Base-by-base conservation (phyloP, 345 rosid genomes). In the Cochlearia excelsa region DNA sequence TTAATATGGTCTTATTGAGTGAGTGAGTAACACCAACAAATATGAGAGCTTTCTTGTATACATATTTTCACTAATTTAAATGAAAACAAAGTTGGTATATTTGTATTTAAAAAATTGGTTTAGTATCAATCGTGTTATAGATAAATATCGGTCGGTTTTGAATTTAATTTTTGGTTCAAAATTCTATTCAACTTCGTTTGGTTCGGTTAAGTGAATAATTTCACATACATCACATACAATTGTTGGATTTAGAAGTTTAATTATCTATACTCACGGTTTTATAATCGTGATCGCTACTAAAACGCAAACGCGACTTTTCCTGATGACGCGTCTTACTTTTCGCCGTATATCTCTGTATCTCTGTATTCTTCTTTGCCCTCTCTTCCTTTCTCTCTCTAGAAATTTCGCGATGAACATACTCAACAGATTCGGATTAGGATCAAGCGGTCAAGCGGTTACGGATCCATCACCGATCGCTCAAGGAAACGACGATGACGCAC, bases 401-500 rank as follows among this genome's bases (percentile, higher is more conserved):
- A 54, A 47, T 3, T 61, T 9, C 59, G 28, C 78, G 8, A 83
- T 92, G 96, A 86, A 88, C 82, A 86, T 92, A 71, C 93, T 92
- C 73, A 92, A 81, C 81, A 86, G 80, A 62, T 67, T 92, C 49
- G 90, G 96, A 1, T 83, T 92, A 48, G 98, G 93, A 48, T 70
- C 77, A 63, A 53, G 83, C 0, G 83, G 75, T 70, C 79, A 84
- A 0, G 72, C 77, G 9, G 67, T 77, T 41, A 74, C 67, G 79
- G 86, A 78, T 10, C 80, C 82, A 59, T 80, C 89, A 1, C 75
- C 91, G 35, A 76, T 84, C 74, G 75, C 87, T 26, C 98, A 82
- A 53, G 83, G 83, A 9, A 77, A 84, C 1, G 99, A 93, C 57
- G 84, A 82, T 11, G 95, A 85, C 48, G 26, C 71, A 1, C 99